Conservation (phyloP, 495 filamentous ascomycete genomes). For the Penicillium daleae region DNA sequence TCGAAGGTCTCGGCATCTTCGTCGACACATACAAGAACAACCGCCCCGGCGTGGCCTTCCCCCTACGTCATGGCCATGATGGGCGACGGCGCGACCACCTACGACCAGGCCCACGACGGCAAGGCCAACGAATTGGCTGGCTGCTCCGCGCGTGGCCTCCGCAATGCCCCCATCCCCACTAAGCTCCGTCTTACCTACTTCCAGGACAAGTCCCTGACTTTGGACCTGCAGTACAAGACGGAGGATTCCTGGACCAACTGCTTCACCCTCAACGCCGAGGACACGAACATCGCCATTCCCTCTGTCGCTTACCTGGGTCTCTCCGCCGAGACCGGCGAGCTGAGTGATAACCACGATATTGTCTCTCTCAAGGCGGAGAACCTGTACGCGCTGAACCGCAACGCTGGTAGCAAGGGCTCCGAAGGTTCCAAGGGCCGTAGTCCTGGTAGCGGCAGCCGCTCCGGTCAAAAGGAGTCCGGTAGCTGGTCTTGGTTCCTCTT, state of each 20-base stretch:
- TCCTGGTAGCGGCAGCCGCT: constrained; percentile 42
- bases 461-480: constrained; percentile 50
- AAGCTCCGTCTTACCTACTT: constrained; percentile 92
- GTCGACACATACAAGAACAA: constrained; percentile 99
- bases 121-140: constrained; percentile 91
- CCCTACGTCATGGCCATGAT: constrained; percentile 99
- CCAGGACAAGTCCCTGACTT: constrained; percentile 87
- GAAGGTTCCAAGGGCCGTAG: constrained; percentile 27
- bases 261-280: constrained; percentile 69
- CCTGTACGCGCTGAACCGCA: constrained; percentile 68
- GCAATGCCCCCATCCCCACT: constrained; percentile 75
- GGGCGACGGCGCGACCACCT: constrained; percentile 84
- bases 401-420: constrained; percentile 45
- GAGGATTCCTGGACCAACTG: constrained; percentile 88
- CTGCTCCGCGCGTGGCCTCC: constrained; percentile 91
- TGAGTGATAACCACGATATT: constrained; percentile 98
- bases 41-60: constrained; percentile 91
- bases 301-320: constrained; percentile 94
- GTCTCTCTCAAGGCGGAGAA: constrained; percentile 86
- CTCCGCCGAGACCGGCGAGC: constrained; percentile 92
- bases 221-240: constrained; percentile 91
- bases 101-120: constrained; percentile 94
- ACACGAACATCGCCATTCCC: constrained; percentile 77
- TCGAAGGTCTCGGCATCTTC: constrained; percentile 95
- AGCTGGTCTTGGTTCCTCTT: constrained; percentile 94